Evolutionary conservation across 306 rosid species (phyloP), one percentile per base, ranked within the genome.

Genomic region (Fagus crenata): DNA sequence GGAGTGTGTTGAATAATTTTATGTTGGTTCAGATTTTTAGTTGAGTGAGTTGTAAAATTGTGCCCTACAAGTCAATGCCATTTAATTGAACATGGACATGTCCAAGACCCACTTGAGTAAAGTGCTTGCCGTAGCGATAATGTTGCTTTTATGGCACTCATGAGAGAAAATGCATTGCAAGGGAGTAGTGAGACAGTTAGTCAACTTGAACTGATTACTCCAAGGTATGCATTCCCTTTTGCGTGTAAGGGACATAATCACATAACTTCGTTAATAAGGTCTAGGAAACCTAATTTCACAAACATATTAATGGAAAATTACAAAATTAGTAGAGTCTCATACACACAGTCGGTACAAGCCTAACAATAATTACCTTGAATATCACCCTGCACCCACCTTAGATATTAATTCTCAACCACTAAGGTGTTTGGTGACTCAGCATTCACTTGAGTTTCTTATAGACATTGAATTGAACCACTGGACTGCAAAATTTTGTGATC

Each of bases 381-480:
- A 9, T 32, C 67, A 37, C 32, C 31, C 32, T 2, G 67, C 39
- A 56, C 84, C 51, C 41, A 35, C 60, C n/a, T 7, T 80, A 28
- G 69, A 70, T 69, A 58, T 49, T 69, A 43, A 39, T 28, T 67
- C 70, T 3, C 40, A 71, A 58, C 56, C 55, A 69, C 64, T 56
- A 43, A 40, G 69, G 59, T 43, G 76, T 59, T 51, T 13, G 71
- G 54, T 53, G 75, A 64, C 69, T 39, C 18, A 6, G 54, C 76
- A 55, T 54, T 49, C n/a, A 33, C 41, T 4, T 13, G 17, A 33
- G 11, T 46, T 46, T 46, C 51, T 7, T 46, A 46, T 7, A 46
- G 11, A 46, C 13, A 46, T 14, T 22, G 28, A 22, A 46, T 46
- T 46, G 51, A 7, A 46, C 51, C 13, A 9, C 51, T 46, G 51